Conservation (phyloP, 1,284 basidiomycete species). For the Pseudomicrostroma phylloplanum region DNA sequence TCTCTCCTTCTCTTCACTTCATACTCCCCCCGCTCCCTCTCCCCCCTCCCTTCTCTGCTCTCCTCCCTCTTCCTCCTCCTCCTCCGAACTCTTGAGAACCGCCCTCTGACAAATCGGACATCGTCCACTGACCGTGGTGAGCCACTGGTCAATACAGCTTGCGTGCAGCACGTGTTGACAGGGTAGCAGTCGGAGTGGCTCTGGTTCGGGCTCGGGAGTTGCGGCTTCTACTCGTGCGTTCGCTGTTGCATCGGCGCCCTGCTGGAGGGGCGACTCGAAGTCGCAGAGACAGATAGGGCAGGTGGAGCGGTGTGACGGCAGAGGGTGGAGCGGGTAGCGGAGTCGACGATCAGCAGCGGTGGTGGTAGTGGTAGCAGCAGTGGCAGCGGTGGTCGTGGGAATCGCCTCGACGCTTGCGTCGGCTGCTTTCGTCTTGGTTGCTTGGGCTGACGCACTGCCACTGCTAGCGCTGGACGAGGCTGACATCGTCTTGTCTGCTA, state of each 20-base stretch:
- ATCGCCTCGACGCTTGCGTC: too few species aligned
- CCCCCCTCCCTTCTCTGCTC: background rate
- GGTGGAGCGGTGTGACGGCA: conserved; percentile 36
- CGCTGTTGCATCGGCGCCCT: background rate
- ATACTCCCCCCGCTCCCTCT: background rate
- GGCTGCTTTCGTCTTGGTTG: too few species aligned
- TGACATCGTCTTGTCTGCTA: too few species aligned
- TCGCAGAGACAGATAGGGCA: conserved; percentile 45
- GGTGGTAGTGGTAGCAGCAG: too few species aligned
- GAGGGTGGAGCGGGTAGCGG: conserved; percentile 32
- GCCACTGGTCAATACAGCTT: conserved; percentile 37
- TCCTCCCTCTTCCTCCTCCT: background rate
- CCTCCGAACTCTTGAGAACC: conserved; percentile 15
- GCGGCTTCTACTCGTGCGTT: background rate
- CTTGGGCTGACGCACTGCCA: too few species aligned
- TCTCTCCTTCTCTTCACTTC: too few species aligned
- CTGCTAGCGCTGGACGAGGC: too few species aligned
- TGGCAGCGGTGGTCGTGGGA: too few species aligned
- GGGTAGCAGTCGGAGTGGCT: conserved; percentile 29
- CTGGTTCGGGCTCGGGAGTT: conserved; percentile 20
- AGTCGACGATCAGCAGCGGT: background rate
- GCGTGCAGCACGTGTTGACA: conserved; percentile 39
- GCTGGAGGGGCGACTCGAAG: conserved; percentile 22
- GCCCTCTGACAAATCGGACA: conserved; percentile 40
- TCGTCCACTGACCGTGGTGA: conserved; percentile 34